These are phyloP conservation scores for Epichloe bromicola DNA, from an alignment of 2,329 filamentous ascomycete genomes.

Conservation along the genomic window DNA sequence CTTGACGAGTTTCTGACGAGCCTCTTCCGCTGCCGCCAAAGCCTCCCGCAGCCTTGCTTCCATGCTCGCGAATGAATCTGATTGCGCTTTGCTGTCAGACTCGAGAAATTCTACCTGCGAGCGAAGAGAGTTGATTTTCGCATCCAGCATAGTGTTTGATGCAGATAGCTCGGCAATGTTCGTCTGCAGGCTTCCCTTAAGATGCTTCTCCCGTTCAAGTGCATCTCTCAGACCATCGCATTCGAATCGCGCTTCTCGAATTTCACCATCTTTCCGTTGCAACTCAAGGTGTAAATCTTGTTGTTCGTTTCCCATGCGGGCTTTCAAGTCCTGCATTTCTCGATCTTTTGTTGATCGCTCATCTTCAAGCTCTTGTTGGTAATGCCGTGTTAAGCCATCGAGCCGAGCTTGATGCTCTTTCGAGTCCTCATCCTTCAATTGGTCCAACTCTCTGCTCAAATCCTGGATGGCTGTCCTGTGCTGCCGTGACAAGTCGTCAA, in stretches of 20 bases:
- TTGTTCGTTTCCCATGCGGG: conserved; percentile 36
- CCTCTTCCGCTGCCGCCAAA: conserved; percentile 51
- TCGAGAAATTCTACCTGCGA: conserved; percentile 83
- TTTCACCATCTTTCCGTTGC: conserved; percentile 40
- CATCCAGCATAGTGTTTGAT: conserved; percentile 56
- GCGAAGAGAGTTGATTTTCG: conserved; percentile 59
- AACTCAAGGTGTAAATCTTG: conserved; percentile 35
- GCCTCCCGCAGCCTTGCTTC: conserved; percentile 72
- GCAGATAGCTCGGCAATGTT: conserved; percentile 45
- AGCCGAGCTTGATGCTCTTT: conserved; percentile 56
- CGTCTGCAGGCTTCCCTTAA: conserved; percentile 40
- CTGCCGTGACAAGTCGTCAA: conserved; percentile 23
- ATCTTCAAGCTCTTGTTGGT: conserved; percentile 52
- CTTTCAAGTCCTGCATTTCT: conserved; percentile 54
- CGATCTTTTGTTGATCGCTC: conserved; percentile 43
- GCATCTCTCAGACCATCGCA: conserved; percentile 34
- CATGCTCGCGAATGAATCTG: conserved; percentile 70
- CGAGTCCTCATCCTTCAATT: conserved; percentile 29
- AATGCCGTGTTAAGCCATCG: conserved; percentile 47
- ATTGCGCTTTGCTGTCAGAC: conserved; percentile 79
- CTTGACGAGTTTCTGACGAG: conserved; percentile 71
- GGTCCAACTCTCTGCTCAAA: conserved; percentile 32
- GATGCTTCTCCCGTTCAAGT: conserved; percentile 48
- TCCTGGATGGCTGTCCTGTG: conserved; percentile 21
- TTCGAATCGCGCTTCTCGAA: conserved; percentile 32